Conservation (phyloP, 1,284 basidiomycete species). For the Rhodotorula sp. region DNA sequence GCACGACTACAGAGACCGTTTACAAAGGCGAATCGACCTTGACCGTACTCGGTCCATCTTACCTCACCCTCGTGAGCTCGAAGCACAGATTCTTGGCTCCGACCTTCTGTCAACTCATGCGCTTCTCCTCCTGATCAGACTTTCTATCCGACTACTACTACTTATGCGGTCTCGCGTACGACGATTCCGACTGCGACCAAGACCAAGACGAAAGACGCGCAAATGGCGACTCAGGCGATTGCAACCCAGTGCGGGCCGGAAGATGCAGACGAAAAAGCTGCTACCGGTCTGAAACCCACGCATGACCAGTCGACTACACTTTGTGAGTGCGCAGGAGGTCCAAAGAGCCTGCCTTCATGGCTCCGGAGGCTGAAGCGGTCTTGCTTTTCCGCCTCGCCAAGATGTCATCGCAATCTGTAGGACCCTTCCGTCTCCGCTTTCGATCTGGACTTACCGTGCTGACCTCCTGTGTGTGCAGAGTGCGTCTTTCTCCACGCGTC, state of each 20-base stretch:
- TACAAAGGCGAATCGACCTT: conserved; percentile 27
- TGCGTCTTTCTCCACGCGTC: no score
- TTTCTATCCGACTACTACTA: conserved; percentile 35
- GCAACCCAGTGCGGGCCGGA: conserved; percentile 15
- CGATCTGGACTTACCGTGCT: background rate
- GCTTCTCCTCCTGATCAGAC: background rate
- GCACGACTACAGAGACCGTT: conserved; percentile 26
- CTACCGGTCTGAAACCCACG: conserved; percentile 28
- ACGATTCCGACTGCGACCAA: conserved; percentile 31
- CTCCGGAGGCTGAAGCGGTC: no score
- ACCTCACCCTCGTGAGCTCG: conserved; percentile 20
- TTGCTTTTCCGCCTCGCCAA: background rate
- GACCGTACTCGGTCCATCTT: conserved; percentile 26
- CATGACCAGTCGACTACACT: conserved; percentile 38
- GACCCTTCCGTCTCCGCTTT: background rate
- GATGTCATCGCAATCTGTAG: conserved; percentile 39
- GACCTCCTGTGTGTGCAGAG: background rate
- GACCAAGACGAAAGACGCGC: conserved; percentile 26
- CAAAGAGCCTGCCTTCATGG: no score
- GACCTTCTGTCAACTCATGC: no score
- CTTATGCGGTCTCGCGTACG: conserved; percentile 9
- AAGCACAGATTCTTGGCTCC: no score
- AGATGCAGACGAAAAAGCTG: conserved; percentile 25
- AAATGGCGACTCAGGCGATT: background rate
- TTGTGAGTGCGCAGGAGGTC: no score